phyloP scores from a whole-genome alignment of 345 rosid genomes.

The Heritiera fomes region DNA sequence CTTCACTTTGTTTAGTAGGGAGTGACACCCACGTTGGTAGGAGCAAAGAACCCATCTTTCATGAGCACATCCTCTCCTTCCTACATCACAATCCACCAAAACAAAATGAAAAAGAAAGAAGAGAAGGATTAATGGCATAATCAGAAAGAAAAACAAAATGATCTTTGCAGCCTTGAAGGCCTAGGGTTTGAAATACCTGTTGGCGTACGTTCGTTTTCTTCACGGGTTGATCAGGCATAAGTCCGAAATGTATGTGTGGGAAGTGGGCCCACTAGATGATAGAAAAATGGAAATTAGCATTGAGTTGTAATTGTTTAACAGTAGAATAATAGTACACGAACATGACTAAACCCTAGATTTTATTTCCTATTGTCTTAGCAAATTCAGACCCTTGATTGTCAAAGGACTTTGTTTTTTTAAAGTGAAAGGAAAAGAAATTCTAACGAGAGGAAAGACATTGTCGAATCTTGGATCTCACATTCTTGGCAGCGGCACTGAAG shows the following conservation, averaged over 20 bases:
- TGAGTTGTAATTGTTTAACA: not conserved
- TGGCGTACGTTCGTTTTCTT: conserved; percentile 76
- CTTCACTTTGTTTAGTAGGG: conserved; percentile 48
- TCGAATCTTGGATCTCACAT: conserved; percentile 56
- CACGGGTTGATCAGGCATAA: conserved; percentile 95
- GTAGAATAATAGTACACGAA: not conserved
- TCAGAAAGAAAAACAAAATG: not conserved
- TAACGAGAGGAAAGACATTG: not conserved
- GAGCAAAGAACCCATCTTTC: conserved; percentile 78
- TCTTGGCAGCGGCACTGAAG: conserved; percentile 99
- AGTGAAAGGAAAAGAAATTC: conserved; percentile 9
- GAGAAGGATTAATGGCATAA: not conserved
- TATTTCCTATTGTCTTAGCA: not conserved
- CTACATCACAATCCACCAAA: conserved; percentile 32
- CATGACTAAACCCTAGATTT: not conserved
- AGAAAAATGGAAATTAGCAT: not conserved
- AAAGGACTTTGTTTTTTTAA: not conserved
- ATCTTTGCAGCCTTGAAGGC: no score
- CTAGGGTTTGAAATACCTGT: conserved; percentile 47
- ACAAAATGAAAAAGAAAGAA: not conserved
- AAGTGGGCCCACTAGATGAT: conserved; percentile 92
- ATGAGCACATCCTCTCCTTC: conserved; percentile 72
- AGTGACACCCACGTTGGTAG: conserved; percentile 69
- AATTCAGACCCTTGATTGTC: not conserved
- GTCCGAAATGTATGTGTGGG: conserved; percentile 97